Conservation (phyloP, 2,329 filamentous ascomycete genomes). For the Pseudopyricularia javanii region DNA sequence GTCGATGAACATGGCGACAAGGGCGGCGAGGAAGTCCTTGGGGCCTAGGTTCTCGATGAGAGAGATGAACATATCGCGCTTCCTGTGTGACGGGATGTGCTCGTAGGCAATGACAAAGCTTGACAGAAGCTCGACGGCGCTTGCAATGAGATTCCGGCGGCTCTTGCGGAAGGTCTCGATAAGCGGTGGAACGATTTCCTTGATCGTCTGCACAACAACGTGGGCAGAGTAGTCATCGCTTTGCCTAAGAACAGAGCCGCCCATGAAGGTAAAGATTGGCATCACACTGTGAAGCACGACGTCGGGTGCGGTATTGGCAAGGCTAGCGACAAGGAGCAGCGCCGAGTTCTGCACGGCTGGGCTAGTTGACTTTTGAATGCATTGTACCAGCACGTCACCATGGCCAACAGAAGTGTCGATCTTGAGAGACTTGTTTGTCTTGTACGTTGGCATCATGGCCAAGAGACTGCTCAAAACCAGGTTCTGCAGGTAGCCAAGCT, state of each 20-base stretch:
- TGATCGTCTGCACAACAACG: constrained; percentile 90
- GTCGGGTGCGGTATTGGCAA: constrained; percentile 81
- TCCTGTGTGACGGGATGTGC: constrained; percentile 81
- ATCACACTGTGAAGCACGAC: constrained; percentile 93
- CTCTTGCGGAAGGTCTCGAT: constrained; percentile 75
- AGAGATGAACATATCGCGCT: constrained; percentile 71
- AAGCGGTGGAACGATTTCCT: constrained; percentile 83
- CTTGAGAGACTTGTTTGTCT: constrained; percentile 43
- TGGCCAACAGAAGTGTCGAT: constrained; percentile 73
- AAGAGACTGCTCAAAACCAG: constrained; percentile 71
- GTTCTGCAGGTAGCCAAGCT: constrained; percentile 82
- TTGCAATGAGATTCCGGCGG: constrained; percentile 64
- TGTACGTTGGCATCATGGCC: constrained; percentile 70
- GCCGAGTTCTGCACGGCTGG: constrained; percentile 91
- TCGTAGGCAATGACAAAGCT: constrained; percentile 96
- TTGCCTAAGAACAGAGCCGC: constrained; percentile 78
- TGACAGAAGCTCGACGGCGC: constrained; percentile 78
- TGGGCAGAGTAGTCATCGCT: constrained; percentile 95
- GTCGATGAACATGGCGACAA: constrained; percentile 83
- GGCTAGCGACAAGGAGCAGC: constrained; percentile 71
- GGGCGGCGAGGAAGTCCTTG: constrained; percentile 75
- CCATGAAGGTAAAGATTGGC: constrained; percentile 99
- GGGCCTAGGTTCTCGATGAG: constrained; percentile 76
- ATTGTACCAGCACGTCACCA: constrained; percentile 84
- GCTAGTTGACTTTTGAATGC: constrained; percentile 81